Evolutionary conservation across 2,329 filamentous ascomycete species (phyloP).

Genomic region (Curvularia sp.): DNA sequence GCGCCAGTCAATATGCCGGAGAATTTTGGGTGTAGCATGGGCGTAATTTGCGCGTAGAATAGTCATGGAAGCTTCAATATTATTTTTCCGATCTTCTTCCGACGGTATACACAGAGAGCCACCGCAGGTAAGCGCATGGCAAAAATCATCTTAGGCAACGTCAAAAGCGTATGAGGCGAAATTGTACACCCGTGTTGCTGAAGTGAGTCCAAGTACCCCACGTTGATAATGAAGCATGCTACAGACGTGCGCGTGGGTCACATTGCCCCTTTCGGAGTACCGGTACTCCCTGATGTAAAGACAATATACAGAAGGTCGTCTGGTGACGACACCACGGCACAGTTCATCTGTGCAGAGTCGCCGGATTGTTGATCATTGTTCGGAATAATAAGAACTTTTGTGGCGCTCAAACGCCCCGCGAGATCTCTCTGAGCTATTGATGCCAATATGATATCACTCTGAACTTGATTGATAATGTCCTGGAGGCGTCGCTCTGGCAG

Average conservation of each 20-base stretch:
- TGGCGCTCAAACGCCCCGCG: too few relatives aligned
- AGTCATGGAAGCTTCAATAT: conserved; percentile 52
- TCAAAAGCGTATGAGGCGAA: conserved; percentile 52
- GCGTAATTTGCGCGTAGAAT: conserved; percentile 15
- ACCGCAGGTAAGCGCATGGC: conserved; percentile 57
- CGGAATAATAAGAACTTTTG: neutral
- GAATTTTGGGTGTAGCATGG: conserved; percentile 63
- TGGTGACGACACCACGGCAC: too few relatives aligned
- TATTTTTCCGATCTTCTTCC: conserved; percentile 59
- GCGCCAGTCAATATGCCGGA: neutral
- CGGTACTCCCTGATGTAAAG: conserved; percentile 56
- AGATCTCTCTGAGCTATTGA: too few relatives aligned
- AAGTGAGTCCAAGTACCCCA: neutral
- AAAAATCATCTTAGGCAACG: conserved; percentile 59
- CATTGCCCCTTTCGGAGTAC: conserved; percentile 64
- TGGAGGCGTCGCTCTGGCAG: conserved; percentile 24
- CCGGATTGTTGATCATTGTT: conserved; percentile 47
- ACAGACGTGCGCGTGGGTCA: conserved; percentile 53
- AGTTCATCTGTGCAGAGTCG: too few relatives aligned
- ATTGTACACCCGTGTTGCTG: neutral
- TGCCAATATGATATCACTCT: neutral
- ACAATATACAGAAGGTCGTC: conserved; percentile 59
- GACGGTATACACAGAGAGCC: conserved; percentile 61
- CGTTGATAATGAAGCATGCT: neutral
- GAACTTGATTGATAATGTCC: neutral